Conservation (phyloP, 768 basidiomycete genomes). For the Mycena capillaripes region DNA sequence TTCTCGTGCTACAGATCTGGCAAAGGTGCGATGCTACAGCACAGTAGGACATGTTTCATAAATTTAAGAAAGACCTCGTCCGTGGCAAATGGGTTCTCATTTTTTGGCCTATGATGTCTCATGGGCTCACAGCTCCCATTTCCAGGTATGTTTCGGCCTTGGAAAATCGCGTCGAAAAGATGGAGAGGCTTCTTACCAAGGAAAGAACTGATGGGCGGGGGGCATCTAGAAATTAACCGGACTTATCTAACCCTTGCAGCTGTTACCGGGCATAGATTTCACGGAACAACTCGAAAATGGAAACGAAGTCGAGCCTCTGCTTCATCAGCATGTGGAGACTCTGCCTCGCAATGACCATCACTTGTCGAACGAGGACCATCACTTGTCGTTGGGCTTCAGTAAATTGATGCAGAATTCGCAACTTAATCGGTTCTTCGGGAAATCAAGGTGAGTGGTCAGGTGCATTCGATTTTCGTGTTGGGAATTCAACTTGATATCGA, state of each 20-base stretch:
- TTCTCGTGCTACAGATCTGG: conserved; percentile 77
- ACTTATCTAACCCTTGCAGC: conserved; percentile 35
- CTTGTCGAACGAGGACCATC: conserved; percentile 44
- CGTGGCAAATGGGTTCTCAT: conserved; percentile 73
- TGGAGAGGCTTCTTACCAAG: conserved; percentile 72
- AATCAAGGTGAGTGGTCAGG: conserved; percentile 44
- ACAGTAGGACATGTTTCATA: neutral
- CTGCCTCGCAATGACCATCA: conserved; percentile 55
- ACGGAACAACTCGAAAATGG: conserved; percentile 67
- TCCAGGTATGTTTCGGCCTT: conserved; percentile 60
- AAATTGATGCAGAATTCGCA: conserved; percentile 55
- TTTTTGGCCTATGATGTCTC: neutral
- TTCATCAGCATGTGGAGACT: conserved; percentile 61
- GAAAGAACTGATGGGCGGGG: too few species aligned
- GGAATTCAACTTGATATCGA: neutral
- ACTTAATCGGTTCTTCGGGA: conserved; percentile 63
- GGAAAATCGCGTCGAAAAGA: conserved; percentile 45
- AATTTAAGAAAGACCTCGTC: conserved; percentile 62
- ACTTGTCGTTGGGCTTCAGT: conserved; percentile 42
- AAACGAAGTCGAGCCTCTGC: neutral
- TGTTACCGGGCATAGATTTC: conserved; percentile 75
- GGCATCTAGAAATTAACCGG: too few species aligned
- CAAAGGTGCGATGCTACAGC: conserved; percentile 61
- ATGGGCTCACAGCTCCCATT: neutral
- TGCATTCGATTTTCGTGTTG: neutral